Evolutionary conservation across 306 rosid genomes (phyloP).

Genomic region (Phaseolus lunatus): DNA sequence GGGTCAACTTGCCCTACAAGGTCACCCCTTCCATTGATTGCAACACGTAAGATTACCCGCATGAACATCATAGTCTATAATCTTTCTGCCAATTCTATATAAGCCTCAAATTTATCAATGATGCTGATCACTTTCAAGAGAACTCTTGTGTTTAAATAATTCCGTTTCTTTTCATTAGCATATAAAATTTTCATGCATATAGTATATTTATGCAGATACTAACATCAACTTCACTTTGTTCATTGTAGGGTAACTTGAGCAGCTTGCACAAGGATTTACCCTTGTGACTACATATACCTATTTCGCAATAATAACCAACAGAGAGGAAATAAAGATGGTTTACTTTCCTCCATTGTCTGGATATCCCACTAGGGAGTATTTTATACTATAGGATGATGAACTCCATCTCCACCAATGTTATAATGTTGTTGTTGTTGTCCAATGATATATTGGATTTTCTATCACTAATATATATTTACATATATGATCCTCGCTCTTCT

Average conservation of each 20-base stretch:
- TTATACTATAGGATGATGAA: background rate
- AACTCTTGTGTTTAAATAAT: background rate
- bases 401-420: background rate
- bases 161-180: background rate
- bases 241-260: background rate
- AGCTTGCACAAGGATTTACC: background rate
- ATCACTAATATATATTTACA: background rate
- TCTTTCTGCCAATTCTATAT: too few relatives aligned
- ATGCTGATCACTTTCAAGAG: background rate
- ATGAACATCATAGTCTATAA: background rate
- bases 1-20: constrained; percentile 54
- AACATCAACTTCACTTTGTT: constrained; percentile 4
- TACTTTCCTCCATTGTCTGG: background rate
- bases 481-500: background rate
- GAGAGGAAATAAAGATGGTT: background rate
- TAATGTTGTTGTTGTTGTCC: background rate
- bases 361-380: background rate
- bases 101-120: background rate
- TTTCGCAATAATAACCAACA: background rate
- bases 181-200: background rate
- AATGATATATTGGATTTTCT: constrained; percentile 6
- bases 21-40: constrained; percentile 57
- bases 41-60: constrained; percentile 11
- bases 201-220: background rate
- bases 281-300: background rate